These are phyloP conservation scores for Gilbertella persicaria DNA, from an alignment of 371 early-diverging fungal species.

Conservation along the genomic window DNA sequence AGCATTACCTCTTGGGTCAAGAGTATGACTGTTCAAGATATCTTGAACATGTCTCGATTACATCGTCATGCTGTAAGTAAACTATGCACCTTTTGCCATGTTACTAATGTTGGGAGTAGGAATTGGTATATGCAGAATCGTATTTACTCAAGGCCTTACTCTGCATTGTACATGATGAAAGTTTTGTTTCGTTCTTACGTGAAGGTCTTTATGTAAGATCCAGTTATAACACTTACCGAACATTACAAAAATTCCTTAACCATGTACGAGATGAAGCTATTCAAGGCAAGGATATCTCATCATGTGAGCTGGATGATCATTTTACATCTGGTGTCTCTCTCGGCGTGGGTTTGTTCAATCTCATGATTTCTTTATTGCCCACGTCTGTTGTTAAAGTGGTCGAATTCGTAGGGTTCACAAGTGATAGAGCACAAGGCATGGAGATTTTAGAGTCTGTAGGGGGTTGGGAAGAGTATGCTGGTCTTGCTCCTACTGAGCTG, in stretches of 20 bases:
- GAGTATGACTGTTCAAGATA: constrained; percentile 37
- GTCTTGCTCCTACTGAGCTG: constrained; percentile 7
- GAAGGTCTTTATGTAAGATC: constrained; percentile 75
- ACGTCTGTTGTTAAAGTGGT: constrained; percentile 50
- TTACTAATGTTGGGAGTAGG: constrained; percentile 29
- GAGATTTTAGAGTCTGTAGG: constrained; percentile 62
- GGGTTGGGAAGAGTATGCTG: constrained; percentile 39
- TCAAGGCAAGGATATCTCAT: constrained; percentile 32
- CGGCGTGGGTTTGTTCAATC: constrained; percentile 64
- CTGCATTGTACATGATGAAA: constrained; percentile 69
- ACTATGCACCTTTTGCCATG: constrained; percentile 3
- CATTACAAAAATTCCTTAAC: constrained; percentile 54
- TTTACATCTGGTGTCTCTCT: constrained; percentile 78
- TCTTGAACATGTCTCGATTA: constrained; percentile 61
- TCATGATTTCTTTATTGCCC: constrained; percentile 55
- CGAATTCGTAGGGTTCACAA: constrained; percentile 74
- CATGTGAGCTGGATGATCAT: constrained; percentile 63
- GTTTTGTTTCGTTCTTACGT: constrained; percentile 69
- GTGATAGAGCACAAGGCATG: constrained; percentile 69
- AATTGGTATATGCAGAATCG: constrained; percentile 77
- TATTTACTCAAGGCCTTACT: constrained; percentile 69
- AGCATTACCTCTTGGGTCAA: constrained; percentile 42
- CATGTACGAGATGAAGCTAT: constrained; percentile 38
- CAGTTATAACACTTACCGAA: constrained; percentile 65
- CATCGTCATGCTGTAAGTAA: constrained; percentile 71